A percentile compares a stretch with the other conserved stretches of the same genome.
phyloP scores from a whole-genome alignment of 495 filamentous ascomycete species.

The Penicillium antarcticum region DNA sequence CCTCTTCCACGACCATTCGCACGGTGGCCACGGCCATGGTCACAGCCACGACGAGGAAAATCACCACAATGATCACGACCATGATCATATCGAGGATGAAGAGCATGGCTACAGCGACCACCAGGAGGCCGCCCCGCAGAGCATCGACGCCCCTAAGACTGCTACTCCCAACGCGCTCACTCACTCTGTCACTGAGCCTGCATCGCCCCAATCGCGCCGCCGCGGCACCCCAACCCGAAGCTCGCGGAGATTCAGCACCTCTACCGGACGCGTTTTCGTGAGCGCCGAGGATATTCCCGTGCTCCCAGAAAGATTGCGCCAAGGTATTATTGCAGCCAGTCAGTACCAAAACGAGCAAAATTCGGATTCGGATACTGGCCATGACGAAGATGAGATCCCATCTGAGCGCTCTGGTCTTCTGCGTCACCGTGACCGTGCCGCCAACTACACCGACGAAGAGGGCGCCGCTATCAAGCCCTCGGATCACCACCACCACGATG shows the following conservation, averaged over 20 bases:
- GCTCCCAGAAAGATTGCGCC: slow-evolving; percentile 85
- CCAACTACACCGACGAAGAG: slow-evolving; percentile 40
- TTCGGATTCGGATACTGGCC: slow-evolving; percentile 52
- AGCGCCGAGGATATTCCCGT: slow-evolving; percentile 74
- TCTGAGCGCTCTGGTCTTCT: slow-evolving; percentile 38
- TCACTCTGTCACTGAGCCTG: slow-evolving; percentile 26
- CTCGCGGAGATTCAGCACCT: slow-evolving; percentile 52
- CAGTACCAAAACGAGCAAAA: slow-evolving; percentile 49
- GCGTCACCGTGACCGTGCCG: slow-evolving; percentile 28
- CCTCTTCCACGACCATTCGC: slow-evolving; percentile 90
- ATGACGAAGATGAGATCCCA: slow-evolving; percentile 39
- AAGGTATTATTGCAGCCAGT: slow-evolving; percentile 83
- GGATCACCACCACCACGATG: slow-evolving; percentile 12
- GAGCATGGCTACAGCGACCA: slow-evolving; percentile 48
- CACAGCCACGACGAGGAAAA: slow-evolving; percentile 47
- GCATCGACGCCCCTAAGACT: slow-evolving; percentile 11
- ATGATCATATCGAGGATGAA: slow-evolving; percentile 29
- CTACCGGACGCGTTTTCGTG: slow-evolving; percentile 45
- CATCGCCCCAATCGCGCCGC: slow-evolving; percentile 27
- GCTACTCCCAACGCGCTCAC: slow-evolving; percentile 41
- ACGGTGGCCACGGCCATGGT: slow-evolving; percentile 58
- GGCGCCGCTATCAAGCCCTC: slow-evolving; percentile 9
- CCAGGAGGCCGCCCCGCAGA: slow-evolving; percentile 8
- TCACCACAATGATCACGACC: slow-evolving; percentile 8
- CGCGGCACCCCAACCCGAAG: slow-evolving; percentile 43